Evolutionary conservation across 2,329 filamentous ascomycete genomes (phyloP).

Genomic region (Pestalotiopsis sp.): DNA sequence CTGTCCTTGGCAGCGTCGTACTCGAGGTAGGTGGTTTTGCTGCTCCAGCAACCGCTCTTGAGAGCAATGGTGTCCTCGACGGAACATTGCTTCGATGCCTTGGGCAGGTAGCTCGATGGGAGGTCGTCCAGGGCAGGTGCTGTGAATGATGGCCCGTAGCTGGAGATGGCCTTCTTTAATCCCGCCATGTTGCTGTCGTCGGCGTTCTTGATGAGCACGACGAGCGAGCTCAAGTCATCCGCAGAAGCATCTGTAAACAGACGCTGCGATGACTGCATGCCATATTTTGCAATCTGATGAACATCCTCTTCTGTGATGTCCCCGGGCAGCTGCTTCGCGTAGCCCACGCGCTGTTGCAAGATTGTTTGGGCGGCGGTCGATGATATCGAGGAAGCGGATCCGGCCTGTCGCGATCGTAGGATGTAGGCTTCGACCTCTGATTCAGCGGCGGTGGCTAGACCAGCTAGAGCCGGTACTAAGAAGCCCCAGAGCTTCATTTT

Average conservation of each 20-base stretch:
- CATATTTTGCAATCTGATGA: slow-evolving; percentile 61
- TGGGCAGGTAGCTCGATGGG: slow-evolving; percentile 45
- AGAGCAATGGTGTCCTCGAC: slow-evolving; percentile 23
- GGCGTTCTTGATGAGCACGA: slow-evolving; percentile 62
- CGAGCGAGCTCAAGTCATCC: slow-evolving; percentile 52
- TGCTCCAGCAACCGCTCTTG: slow-evolving; percentile 29
- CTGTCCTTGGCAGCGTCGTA: slow-evolving; percentile 33
- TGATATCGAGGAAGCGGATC: slow-evolving; percentile 43
- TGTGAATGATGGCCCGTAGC: slow-evolving; percentile 48
- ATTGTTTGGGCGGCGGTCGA: slow-evolving; percentile 59
- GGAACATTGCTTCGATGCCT: slow-evolving; percentile 36
- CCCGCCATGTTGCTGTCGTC: slow-evolving; percentile 42
- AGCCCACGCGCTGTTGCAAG: slow-evolving; percentile 57
- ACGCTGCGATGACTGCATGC: slow-evolving; percentile 45
- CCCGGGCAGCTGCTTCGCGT: slow-evolving; percentile 45
- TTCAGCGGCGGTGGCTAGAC: slow-evolving; percentile 34
- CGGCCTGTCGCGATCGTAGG: slow-evolving; percentile 30
- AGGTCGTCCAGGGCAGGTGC: slow-evolving; percentile 45
- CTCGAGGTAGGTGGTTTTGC: slow-evolving; percentile 32
- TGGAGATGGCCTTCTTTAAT: slow-evolving; percentile 43
- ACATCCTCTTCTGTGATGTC: slow-evolving; percentile 48
- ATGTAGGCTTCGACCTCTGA: slow-evolving; percentile 55
- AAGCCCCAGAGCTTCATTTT: slow-evolving; percentile 44
- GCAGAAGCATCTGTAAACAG: slow-evolving; percentile 46
- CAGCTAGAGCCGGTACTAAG: slow-evolving; percentile 36